Percentiles rank a stretch among this genome's conserved stretches.
Conservation (phyloP, 345 rosid genomes). For the Erysimum cheiranthoides region DNA sequence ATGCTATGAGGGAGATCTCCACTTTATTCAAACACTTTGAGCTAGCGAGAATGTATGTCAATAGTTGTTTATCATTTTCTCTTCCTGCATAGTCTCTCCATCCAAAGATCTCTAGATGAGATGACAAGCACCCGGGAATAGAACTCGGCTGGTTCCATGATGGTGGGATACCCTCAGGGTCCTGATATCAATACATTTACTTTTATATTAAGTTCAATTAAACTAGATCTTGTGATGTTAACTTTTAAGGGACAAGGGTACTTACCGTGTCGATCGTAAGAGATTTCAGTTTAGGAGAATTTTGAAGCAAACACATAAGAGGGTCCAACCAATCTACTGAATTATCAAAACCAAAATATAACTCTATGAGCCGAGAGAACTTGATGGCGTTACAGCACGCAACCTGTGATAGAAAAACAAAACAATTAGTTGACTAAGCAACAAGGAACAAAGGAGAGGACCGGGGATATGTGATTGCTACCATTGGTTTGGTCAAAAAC, state of each 20-base stretch:
- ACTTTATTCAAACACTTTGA: constrained; percentile 8
- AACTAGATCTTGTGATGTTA: background rate
- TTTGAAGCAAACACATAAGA: background rate
- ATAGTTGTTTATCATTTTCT: constrained; percentile 2
- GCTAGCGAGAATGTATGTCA: constrained; percentile 11
- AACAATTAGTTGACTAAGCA: background rate
- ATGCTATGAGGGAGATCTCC: background rate
- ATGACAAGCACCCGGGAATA: constrained; percentile 2
- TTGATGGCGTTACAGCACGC: background rate
- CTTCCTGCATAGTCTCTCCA: background rate
- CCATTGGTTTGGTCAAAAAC: background rate
- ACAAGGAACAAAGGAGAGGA: background rate
- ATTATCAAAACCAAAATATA: fast-evolving
- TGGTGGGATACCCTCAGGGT: background rate
- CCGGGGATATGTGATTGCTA: background rate
- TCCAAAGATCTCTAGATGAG: constrained; percentile 1
- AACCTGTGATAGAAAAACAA: background rate
- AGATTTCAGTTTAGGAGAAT: background rate
- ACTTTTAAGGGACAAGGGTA: background rate
- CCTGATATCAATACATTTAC: background rate
- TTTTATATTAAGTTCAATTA: background rate
- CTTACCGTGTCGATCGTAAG: background rate
- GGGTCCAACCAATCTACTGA: constrained; percentile 1
- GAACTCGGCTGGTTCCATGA: constrained; percentile 17
- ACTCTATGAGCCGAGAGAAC: constrained; percentile 1